These are phyloP conservation scores for Hyphopichia homilentoma DNA, from an alignment of 805 yeast species.

Conservation along the genomic window DNA sequence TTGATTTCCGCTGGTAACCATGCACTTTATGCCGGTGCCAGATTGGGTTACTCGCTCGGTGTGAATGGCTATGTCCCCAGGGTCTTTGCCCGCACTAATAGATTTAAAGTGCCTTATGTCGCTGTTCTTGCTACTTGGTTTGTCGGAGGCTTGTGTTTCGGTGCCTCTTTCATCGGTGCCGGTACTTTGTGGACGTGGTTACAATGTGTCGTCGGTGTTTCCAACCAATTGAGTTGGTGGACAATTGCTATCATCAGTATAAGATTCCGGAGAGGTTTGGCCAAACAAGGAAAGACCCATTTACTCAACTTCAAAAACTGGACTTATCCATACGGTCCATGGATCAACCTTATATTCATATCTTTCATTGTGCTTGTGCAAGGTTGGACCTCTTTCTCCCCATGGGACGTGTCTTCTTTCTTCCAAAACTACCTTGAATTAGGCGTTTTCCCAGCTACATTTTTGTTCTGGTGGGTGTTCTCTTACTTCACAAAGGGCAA, in stretches of 20 bases:
- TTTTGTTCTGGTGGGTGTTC: conserved; percentile 37
- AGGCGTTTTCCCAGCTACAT: conserved; percentile 44
- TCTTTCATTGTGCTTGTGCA: conserved; percentile 46
- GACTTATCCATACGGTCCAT: conserved; percentile 52
- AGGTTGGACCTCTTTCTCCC: conserved; percentile 50
- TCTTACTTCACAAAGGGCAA: conserved; percentile 34
- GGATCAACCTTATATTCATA: conserved; percentile 40
- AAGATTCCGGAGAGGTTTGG: conserved; percentile 46
- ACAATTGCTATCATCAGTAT: conserved; percentile 46
- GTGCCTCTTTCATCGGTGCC: conserved; percentile 52
- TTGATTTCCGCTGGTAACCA: conserved; percentile 55
- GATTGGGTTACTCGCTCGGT: conserved; percentile 48
- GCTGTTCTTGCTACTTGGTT: conserved; percentile 50
- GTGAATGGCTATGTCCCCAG: conserved; percentile 46
- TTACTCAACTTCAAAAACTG: conserved; percentile 43
- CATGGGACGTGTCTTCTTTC: conserved; percentile 40
- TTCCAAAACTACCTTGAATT: conserved; percentile 46
- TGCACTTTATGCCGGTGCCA: conserved; percentile 48
- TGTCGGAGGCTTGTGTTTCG: conserved; percentile 57
- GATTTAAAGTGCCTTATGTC: conserved; percentile 46
- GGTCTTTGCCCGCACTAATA: conserved; percentile 37
- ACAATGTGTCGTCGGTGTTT: conserved; percentile 50
- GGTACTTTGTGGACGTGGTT: conserved; percentile 54
- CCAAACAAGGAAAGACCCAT: conserved; percentile 39
- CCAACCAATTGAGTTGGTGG: conserved; percentile 51